A percentile compares a stretch with the other conserved stretches of the same genome.
phyloP scores from a whole-genome alignment of 306 rosid genomes.

The Cucumis hystrix region DNA sequence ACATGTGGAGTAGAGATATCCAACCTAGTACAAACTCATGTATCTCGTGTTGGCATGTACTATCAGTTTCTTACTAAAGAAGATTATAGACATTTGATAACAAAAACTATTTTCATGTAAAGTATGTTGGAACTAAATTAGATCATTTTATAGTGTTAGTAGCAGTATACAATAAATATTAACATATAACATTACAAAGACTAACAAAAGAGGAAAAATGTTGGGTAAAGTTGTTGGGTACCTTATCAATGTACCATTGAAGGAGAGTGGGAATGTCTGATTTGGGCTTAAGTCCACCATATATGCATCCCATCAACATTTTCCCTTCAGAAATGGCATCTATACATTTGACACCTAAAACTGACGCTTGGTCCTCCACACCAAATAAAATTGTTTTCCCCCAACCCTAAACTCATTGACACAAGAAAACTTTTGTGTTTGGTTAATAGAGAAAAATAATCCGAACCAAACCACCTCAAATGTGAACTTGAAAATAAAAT shows the following conservation, averaged over 20 bases:
- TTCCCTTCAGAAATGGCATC: slow-evolving; percentile 44
- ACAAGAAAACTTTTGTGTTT: not conserved
- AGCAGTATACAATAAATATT: not conserved
- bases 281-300: slow-evolving; percentile 84
- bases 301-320: slow-evolving; percentile 45
- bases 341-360: slow-evolving; percentile 18
- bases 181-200: not conserved
- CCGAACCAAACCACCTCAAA: slow-evolving; percentile 28
- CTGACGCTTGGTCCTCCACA: slow-evolving; percentile 46
- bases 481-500: too few relatives aligned
- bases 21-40: too few relatives aligned
- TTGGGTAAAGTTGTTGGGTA: slow-evolving; percentile 6
- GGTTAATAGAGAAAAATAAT: slow-evolving; percentile 5
- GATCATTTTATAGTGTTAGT: not conserved
- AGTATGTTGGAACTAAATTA: not conserved
- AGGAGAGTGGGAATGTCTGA: slow-evolving; percentile 58
- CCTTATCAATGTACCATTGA: slow-evolving; percentile 71
- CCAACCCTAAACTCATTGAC: slow-evolving; percentile 53
- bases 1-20: too few relatives aligned
- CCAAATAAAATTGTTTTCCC: slow-evolving; percentile 75
- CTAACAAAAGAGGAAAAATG: not conserved
- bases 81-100: too few relatives aligned
- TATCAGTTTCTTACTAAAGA: too few relatives aligned
- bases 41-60: too few relatives aligned
- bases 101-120: not conserved